Conservation (phyloP, 1,284 basidiomycete genomes). For the Sphagnurus paluster region DNA sequence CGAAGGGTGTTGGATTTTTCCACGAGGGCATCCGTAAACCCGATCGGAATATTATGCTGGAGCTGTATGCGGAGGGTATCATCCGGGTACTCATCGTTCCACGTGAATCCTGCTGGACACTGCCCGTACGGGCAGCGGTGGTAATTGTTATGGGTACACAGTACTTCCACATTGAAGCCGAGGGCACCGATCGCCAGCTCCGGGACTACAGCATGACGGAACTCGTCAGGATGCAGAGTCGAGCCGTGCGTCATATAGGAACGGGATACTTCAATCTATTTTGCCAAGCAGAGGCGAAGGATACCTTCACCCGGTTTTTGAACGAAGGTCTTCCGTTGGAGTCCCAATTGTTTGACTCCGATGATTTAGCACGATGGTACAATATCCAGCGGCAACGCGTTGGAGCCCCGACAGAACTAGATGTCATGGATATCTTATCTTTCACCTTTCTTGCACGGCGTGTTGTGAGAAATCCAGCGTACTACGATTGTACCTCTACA, state of each 20-base stretch:
- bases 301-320: slow-evolving; percentile 80
- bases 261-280: slow-evolving; percentile 81
- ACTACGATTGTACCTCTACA: slow-evolving; percentile 65
- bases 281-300: slow-evolving; percentile 82
- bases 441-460: slow-evolving; percentile 83
- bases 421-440: slow-evolving; percentile 74
- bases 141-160: slow-evolving; percentile 95
- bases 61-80: slow-evolving; percentile 81
- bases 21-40: slow-evolving; percentile 69
- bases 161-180: slow-evolving; percentile 61
- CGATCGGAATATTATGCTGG: slow-evolving; percentile 81
- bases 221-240: slow-evolving; percentile 89
- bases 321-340: slow-evolving; percentile 89
- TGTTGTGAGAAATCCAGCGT: slow-evolving; percentile 80
- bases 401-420: slow-evolving; percentile 56
- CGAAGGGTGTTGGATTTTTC: slow-evolving; percentile 90
- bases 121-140: slow-evolving; percentile 78
- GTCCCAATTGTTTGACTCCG: slow-evolving; percentile 67
- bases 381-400: slow-evolving; percentile 37
- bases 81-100: slow-evolving; percentile 85
- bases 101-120: slow-evolving; percentile 82
- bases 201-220: slow-evolving; percentile 83
- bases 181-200: slow-evolving; percentile 62
- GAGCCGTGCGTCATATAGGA: slow-evolving; percentile 67
- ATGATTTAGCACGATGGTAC: slow-evolving; percentile 56